These are phyloP conservation scores for Corymbia maculata DNA, from an alignment of 345 rosid genomes.

Conservation along the genomic window DNA sequence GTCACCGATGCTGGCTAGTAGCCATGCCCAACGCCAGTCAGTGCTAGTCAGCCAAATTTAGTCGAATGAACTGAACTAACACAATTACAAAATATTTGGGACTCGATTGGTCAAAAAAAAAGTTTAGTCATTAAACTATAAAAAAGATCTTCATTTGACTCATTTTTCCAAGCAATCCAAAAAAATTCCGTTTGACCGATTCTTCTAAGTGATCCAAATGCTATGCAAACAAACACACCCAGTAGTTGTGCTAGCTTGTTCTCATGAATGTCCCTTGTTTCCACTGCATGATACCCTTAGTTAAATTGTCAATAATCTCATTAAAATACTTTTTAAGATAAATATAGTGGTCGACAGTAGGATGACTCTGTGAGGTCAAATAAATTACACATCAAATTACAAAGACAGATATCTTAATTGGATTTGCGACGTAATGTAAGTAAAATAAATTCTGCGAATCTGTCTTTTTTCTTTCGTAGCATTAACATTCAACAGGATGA, in stretches of 20 bases:
- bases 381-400: not conserved
- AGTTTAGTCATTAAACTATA: not conserved
- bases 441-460: not conserved
- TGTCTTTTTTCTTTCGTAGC: no score
- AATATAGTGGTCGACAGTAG: not conserved
- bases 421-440: not conserved
- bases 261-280: not conserved
- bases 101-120: no score
- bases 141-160: not conserved
- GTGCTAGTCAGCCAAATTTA: no score
- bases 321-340: not conserved
- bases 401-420: not conserved
- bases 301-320: not conserved
- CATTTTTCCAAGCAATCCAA: not conserved
- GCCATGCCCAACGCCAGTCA: no score
- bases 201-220: no score
- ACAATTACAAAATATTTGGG: no score
- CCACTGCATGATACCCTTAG: not conserved
- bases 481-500: not conserved
- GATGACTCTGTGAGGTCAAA: not conserved
- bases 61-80: no score
- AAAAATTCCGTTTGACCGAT: no score
- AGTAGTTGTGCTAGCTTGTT: not conserved
- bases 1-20: no score
- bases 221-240: no score